Conservation (phyloP, 192 early-diverging fungal species). For the Jimgerdemannia flammicorona region DNA sequence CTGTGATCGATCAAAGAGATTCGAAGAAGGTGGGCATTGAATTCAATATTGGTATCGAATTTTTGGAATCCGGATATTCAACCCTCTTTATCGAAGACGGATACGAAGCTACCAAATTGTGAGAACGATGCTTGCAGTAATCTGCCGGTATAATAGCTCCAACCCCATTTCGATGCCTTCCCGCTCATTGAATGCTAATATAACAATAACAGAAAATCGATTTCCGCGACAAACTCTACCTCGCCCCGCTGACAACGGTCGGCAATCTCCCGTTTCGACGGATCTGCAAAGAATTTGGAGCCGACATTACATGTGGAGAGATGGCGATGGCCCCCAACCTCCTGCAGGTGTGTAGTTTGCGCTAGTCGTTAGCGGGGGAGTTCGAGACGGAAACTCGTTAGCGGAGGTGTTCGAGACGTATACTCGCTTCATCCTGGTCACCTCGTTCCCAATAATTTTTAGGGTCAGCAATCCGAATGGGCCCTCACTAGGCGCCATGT, state of each 20-base stretch:
- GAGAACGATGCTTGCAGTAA: not conserved
- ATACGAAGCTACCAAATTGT: constrained; percentile 21
- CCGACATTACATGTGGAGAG: constrained; percentile 95
- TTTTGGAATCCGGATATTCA: not conserved
- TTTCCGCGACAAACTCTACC: constrained; percentile 85
- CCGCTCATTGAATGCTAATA: not conserved
- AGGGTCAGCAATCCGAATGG: constrained; percentile 74
- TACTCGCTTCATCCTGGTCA: no score
- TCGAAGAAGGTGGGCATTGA: constrained; percentile 19
- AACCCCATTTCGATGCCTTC: not conserved
- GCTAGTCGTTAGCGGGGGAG: not conserved
- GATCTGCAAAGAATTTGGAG: constrained; percentile 90
- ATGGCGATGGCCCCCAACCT: constrained; percentile 80
- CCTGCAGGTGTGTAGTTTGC: constrained; percentile 21
- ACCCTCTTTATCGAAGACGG: not conserved
- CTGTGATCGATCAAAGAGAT: not conserved
- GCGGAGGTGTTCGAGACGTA: no score
- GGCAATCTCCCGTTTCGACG: constrained; percentile 97
- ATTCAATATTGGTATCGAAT: constrained; percentile 14
- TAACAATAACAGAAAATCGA: constrained; percentile 38
- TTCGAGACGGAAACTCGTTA: no score
- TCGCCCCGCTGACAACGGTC: constrained; percentile 96
- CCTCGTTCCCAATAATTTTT: no score
- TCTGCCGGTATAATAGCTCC: not conserved
- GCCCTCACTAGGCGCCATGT: constrained; percentile 79